Evolutionary conservation across 2,329 filamentous ascomycete species (phyloP), one percentile per base, ranked within the genome.

Genomic region (Diaporthe citriasiana): DNA sequence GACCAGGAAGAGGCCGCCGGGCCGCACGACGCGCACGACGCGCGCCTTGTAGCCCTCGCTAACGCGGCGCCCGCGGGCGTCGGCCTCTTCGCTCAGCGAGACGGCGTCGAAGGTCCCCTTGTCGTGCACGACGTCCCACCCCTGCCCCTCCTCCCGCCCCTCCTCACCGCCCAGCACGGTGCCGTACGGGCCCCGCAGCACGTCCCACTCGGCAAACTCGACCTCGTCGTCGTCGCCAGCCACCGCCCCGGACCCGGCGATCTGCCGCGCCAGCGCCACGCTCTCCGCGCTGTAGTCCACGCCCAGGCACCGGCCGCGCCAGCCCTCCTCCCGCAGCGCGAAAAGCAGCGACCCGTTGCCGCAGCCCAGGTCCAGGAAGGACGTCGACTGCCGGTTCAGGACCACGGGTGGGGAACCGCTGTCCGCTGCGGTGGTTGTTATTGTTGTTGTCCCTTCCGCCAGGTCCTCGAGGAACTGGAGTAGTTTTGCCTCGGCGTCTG

Each of bases 21-120:
- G 85, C 78, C 90, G 91, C 69, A 98, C 88, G 76, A 98, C 87
- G 38, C 83, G 84, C 75, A 92, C 85, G 42, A 96, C 92, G 70
- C 91, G 90, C 60, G 88, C 87, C 63, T 90, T 89, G 84, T 99
- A 99, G 4, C 88, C 88, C 82, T 97, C 94, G 81, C 91, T 93
- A 17, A 93, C 87, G 71, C 93, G 89, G 50, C 89, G 85, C 0
- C 89, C 91, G 19, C 77, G 80, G 70, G 84, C 84, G 77, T 87
- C 86, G 40, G 80, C 82, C 77, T 92, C 90, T 73, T 87, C 87
- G 70, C 88, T 90, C n/a, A 98, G 86, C 66, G 92, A 95, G 45
- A 99, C 93, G 15, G 97, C 97, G 85, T 99, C 97, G 82, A 98
- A 99, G 0, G 97, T 99, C 57, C 97, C 97, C 85, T 99, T 99